Evolutionary conservation across 148 eudicot genomes (phyloP).

Genomic region (Persicaria tinctoria): DNA sequence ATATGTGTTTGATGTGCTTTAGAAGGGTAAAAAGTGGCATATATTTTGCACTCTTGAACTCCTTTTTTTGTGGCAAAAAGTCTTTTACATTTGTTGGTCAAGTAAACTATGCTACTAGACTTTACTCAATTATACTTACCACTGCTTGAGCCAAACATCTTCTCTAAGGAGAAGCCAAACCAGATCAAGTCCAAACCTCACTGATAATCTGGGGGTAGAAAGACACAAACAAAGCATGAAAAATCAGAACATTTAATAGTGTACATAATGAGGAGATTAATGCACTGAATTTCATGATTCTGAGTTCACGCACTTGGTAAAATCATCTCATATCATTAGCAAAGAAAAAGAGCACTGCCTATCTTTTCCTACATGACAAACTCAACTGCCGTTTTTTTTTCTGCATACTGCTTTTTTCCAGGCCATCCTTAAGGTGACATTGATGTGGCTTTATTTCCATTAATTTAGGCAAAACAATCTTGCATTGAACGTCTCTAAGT

Average conservation of each 20-base stretch:
- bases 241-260: background rate
- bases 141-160: slow-evolving; percentile 16
- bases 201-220: background rate
- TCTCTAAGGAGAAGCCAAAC: background rate
- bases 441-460: background rate
- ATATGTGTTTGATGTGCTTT: background rate
- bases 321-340: background rate
- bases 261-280: background rate
- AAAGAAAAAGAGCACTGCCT: background rate
- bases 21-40: background rate
- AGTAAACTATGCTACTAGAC: background rate
- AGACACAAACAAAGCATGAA: background rate
- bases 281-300: background rate
- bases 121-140: slow-evolving; percentile 4
- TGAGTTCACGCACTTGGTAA: background rate
- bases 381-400: background rate
- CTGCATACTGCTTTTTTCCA: background rate
- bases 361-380: background rate
- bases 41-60: background rate
- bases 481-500: background rate
- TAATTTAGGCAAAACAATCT: background rate
- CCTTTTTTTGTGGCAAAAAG: background rate
- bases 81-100: background rate
- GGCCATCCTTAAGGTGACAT: background rate
- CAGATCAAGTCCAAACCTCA: background rate